Evolutionary conservation across 768 basidiomycete species (phyloP), one percentile per base, ranked within the genome.

Genomic region (Amanita molliuscula): DNA sequence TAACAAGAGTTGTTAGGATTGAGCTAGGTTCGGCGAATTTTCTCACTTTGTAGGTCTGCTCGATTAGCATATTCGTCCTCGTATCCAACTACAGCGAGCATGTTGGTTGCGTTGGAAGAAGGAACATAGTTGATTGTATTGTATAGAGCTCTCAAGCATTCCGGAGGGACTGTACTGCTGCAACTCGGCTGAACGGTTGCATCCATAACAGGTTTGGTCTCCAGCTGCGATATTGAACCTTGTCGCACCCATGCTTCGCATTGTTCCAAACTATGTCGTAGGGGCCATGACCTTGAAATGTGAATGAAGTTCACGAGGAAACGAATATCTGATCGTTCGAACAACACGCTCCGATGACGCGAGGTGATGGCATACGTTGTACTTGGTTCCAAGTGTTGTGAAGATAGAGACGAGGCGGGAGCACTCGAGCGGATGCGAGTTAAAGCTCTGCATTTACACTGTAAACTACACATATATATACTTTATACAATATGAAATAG

Each of bases 281-380:
- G 85, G 84, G 0, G 81, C 68, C 23, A 86, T 68, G 16, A 82
- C 64, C 21, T 77, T 65, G 54, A 88, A 63, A 53, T 84, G 78
- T 0, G 64, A 60, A 37, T 78, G 77, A 28, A 82, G 65, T 3
- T 67, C 65, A 38, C 65, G 59, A 15, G 77, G 82, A 6, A 84
- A 71, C 20, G 79, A 78, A 64, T 85, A 82, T 51, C 71, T 66
- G 37, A 77, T 61, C 18, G 81, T 75, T 53, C 82, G 77, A 48
- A 84, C 64, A 48, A 80, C 65, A 33, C 67, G 68, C 38, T 77
- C 72, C 3, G 69, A 69, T 20, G 76, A 74, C 41, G 61, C 62
- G 1, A 62, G 56, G 57, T 84, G 78, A 25, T 68, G 66, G 62
- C 75, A 84, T 46, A 81, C 62, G 45, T 73, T 69, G 61, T 85